phyloP scores from a whole-genome alignment of 768 basidiomycete species.

The Tulasnella sp. region DNA sequence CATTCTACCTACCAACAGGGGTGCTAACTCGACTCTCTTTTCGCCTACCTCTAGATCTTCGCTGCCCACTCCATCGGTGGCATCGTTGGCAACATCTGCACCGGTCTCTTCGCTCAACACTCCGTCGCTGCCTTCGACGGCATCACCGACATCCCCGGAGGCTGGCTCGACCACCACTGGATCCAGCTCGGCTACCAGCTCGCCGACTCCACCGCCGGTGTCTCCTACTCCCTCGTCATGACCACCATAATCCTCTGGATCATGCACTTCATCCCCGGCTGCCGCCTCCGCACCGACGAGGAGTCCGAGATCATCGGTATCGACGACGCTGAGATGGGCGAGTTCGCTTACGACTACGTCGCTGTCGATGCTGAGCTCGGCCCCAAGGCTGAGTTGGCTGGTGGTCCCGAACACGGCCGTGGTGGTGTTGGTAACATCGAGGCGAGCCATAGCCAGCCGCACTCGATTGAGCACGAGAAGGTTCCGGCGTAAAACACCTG shows the following conservation, averaged over 20 bases:
- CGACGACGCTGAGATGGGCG: slow-evolving; percentile 84
- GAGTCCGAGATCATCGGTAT: slow-evolving; percentile 55
- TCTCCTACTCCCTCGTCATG: slow-evolving; percentile 63
- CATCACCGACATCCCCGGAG: slow-evolving; percentile 43
- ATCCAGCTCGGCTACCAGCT: slow-evolving; percentile 78
- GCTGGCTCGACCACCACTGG: slow-evolving; percentile 78
- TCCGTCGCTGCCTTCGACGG: slow-evolving; percentile 77
- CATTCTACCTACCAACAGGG: not conserved
- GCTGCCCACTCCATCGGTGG: slow-evolving; percentile 75
- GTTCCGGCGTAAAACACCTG: not conserved
- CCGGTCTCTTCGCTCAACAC: slow-evolving; percentile 72
- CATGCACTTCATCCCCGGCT: slow-evolving; percentile 79
- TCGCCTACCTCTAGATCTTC: slow-evolving; percentile 50
- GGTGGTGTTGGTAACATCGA: slow-evolving; percentile 10
- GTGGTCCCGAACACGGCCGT: slow-evolving; percentile 1
- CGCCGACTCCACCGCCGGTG: slow-evolving; percentile 55
- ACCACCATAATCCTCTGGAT: slow-evolving; percentile 76
- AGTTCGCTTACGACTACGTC: slow-evolving; percentile 82
- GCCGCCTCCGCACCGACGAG: slow-evolving; percentile 47
- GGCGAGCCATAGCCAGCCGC: not conserved
- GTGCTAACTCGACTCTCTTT: not conserved
- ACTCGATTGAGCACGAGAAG: slow-evolving; percentile 7
- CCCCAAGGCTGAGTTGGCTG: slow-evolving; percentile 14
- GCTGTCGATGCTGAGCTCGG: slow-evolving; percentile 49
- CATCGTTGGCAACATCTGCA: slow-evolving; percentile 69